Evolutionary conservation across 2,329 filamentous ascomycete species (phyloP).

Genomic region (Apiospora phragmitis): DNA sequence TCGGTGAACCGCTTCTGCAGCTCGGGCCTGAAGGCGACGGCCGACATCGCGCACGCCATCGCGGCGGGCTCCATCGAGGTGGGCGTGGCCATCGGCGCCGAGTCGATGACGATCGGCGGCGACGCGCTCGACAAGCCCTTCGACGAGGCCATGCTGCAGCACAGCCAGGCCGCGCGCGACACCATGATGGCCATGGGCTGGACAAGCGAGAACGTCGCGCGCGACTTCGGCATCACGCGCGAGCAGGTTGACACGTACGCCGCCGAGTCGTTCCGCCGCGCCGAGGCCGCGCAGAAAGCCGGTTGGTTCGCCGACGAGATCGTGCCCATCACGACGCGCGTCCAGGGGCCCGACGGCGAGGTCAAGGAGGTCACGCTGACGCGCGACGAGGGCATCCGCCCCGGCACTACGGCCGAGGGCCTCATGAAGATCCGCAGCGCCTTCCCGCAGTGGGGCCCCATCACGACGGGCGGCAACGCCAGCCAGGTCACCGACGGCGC

Average conservation of each 20-base stretch:
- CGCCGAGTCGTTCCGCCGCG: constrained; percentile 82
- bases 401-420: constrained; percentile 82
- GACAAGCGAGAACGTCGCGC: constrained; percentile 93
- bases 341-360: constrained; percentile 84
- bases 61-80: constrained; percentile 76
- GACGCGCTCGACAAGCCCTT: constrained; percentile 73
- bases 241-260: constrained; percentile 83
- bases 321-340: constrained; percentile 75
- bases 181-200: constrained; percentile 97
- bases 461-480: constrained; percentile 89
- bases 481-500: constrained; percentile 94
- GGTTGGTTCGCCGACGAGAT: constrained; percentile 96
- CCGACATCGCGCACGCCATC: constrained; percentile 93
- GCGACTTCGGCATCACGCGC: constrained; percentile 82
- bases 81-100: constrained; percentile 84
- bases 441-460: constrained; percentile 86
- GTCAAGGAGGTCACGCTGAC: constrained; percentile 76
- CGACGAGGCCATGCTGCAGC: constrained; percentile 69
- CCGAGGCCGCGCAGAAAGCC: constrained; percentile 86
- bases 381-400: constrained; percentile 86
- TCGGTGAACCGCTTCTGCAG: constrained; percentile 96
- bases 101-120: constrained; percentile 78
- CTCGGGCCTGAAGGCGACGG: constrained; percentile 90
- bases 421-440: constrained; percentile 85
- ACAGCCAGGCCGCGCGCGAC: constrained; percentile 76